Conservation (phyloP, 306 rosid species). For the Cicer cuneatum region DNA sequence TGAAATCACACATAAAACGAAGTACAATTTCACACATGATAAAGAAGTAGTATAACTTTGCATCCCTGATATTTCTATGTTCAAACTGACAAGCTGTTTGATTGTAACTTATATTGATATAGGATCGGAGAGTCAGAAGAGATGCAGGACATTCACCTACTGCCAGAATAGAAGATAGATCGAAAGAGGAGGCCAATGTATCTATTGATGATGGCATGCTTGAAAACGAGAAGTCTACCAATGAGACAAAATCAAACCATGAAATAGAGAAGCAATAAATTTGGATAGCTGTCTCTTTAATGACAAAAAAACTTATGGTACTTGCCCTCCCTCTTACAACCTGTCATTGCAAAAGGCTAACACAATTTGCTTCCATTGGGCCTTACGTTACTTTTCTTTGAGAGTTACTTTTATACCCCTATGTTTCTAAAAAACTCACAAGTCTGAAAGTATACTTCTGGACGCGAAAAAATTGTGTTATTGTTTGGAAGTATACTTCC, state of each 20-base stretch:
- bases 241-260: conserved; percentile 47
- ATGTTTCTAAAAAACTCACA: too few relatives aligned
- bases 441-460: too few relatives aligned
- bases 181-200: conserved; percentile 50
- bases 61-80: not conserved
- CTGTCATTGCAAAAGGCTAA: conserved; percentile 50
- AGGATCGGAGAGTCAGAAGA: conserved; percentile 64
- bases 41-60: conserved; percentile 1
- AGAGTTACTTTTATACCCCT: too few relatives aligned
- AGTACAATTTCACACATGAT: not conserved
- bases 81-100: not conserved
- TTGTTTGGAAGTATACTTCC: too few relatives aligned
- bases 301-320: conserved; percentile 37
- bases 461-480: too few relatives aligned
- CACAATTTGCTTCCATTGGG: conserved; percentile 37
- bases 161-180: conserved; percentile 44
- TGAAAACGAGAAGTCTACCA: conserved; percentile 41
- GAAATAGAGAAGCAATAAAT: conserved; percentile 51
- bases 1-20: not conserved
- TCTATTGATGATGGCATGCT: conserved; percentile 42
- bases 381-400: conserved; percentile 30
- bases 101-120: conserved; percentile 37
- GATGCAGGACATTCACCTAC: conserved; percentile 50
- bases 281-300: conserved; percentile 46
- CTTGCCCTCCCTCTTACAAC: conserved; percentile 43